phyloP scores from a whole-genome alignment of 2,329 filamentous ascomycete genomes.

The Epichloe festucae region DNA sequence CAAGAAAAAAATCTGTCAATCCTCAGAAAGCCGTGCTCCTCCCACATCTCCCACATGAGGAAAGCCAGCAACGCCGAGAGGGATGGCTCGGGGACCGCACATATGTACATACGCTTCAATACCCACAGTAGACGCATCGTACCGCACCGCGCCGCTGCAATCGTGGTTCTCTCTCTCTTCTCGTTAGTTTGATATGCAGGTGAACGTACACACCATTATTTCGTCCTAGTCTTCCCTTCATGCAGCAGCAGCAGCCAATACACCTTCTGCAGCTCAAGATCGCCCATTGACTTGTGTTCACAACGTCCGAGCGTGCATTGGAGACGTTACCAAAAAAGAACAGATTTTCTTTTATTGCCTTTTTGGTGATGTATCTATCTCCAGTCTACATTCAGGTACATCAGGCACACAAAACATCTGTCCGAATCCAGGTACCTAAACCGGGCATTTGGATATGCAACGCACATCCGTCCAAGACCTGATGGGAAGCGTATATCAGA shows the following conservation, averaged over 20 bases:
- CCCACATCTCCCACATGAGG: neutral
- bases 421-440: neutral
- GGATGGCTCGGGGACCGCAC: neutral
- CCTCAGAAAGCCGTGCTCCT: neutral
- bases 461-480: neutral
- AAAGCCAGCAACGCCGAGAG: neutral
- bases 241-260: neutral
- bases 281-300: neutral
- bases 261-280: neutral
- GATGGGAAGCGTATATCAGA: neutral
- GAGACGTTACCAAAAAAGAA: neutral
- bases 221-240: neutral
- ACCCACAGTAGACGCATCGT: neutral
- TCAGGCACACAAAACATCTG: neutral
- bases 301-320: neutral
- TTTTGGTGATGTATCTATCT: neutral
- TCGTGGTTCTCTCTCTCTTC: neutral
- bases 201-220: neutral
- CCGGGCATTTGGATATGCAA: neutral
- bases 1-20: neutral
- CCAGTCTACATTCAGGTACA: neutral
- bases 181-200: no score
- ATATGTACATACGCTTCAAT: neutral
- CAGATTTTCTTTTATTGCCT: neutral
- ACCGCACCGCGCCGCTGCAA: neutral